Evolutionary conservation across 2,329 filamentous ascomycete species (phyloP).

Genomic region (Raffaelea ambrosiae): DNA sequence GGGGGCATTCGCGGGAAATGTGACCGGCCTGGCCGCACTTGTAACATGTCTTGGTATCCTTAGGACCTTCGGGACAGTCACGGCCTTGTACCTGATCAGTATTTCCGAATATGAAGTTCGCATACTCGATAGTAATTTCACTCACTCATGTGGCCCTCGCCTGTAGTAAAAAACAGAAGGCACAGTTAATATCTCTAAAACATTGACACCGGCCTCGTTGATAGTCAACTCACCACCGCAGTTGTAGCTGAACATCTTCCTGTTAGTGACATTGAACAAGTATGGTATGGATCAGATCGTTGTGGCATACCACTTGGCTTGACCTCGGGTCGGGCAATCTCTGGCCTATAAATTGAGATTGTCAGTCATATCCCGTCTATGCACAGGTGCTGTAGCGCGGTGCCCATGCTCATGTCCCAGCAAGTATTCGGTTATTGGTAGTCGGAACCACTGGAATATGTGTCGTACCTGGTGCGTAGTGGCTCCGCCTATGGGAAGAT

Average conservation of each 20-base stretch:
- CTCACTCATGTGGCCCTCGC: conserved; percentile 67
- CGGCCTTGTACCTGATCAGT: conserved; percentile 49
- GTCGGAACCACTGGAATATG: too few species aligned
- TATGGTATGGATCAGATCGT: too few species aligned
- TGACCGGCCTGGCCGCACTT: conserved; percentile 77
- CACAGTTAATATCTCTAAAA: conserved; percentile 15
- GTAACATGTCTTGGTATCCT: conserved; percentile 75
- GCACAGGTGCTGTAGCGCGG: too few species aligned
- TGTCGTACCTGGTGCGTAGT: conserved; percentile 63
- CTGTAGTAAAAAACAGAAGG: conserved; percentile 20
- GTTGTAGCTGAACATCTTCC: conserved; percentile 59
- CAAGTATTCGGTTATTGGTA: too few species aligned
- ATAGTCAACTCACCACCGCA: conserved; percentile 57
- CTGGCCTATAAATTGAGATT: conserved; percentile 50
- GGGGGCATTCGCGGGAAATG: conserved; percentile 80
- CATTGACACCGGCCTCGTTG: too few species aligned
- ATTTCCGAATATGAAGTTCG: conserved; percentile 5
- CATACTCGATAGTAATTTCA: not conserved
- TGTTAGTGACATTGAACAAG: conserved; percentile 5
- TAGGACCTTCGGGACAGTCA: conserved; percentile 82
- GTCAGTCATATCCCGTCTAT: conserved; percentile 17
- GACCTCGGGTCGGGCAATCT: conserved; percentile 78
- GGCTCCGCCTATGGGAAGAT: conserved; percentile 53
- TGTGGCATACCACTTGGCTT: conserved; percentile 64
- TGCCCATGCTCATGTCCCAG: too few species aligned